Percentiles rank a stretch among this genome's conserved stretches.
Conservation (phyloP, 129 eudicot genomes). For the Solidago caesia region DNA sequence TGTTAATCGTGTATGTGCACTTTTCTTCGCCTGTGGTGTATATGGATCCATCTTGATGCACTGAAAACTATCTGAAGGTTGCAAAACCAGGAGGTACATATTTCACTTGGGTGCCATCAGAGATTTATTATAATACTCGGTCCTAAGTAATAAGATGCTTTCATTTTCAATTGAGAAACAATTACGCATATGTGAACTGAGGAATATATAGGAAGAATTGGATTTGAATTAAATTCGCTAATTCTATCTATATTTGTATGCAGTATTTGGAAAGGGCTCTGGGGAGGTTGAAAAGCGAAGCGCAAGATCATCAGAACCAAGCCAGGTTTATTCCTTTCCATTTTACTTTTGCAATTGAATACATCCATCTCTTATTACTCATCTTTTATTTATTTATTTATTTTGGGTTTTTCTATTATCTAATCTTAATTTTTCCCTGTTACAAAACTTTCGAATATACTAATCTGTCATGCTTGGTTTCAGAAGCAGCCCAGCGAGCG, state of each 20-base stretch:
- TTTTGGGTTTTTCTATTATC: background rate
- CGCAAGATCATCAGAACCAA: conserved; percentile 44
- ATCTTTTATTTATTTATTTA: background rate
- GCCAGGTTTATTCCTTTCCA: conserved; percentile 39
- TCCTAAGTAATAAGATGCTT: conserved; percentile 15
- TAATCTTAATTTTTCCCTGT: background rate
- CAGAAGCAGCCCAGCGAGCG: conserved; percentile 44
- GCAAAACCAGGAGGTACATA: conserved; percentile 69
- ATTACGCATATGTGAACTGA: conserved; percentile 1
- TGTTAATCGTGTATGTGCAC: conserved; percentile 6
- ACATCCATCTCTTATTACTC: conserved; percentile 1
- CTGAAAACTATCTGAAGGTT: conserved; percentile 40
- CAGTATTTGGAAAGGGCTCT: conserved; percentile 62
- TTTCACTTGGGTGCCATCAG: background rate
- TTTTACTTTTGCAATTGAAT: background rate
- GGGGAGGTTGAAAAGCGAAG: conserved; percentile 55
- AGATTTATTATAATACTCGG: background rate
- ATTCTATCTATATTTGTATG: conserved; percentile 7
- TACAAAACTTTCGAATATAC: conserved; percentile 6
- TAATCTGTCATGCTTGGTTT: conserved; percentile 16
- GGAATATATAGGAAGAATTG: conserved; percentile 12
- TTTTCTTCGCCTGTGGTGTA: conserved; percentile 4
- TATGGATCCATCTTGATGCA: conserved; percentile 1
- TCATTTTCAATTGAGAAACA: conserved; percentile 3
- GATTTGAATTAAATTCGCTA: background rate